A percentile compares a stretch with the other conserved stretches of the same genome.
These are phyloP conservation scores for Calocybe cyanea DNA, from an alignment of 768 basidiomycete genomes.

Conservation along the genomic window DNA sequence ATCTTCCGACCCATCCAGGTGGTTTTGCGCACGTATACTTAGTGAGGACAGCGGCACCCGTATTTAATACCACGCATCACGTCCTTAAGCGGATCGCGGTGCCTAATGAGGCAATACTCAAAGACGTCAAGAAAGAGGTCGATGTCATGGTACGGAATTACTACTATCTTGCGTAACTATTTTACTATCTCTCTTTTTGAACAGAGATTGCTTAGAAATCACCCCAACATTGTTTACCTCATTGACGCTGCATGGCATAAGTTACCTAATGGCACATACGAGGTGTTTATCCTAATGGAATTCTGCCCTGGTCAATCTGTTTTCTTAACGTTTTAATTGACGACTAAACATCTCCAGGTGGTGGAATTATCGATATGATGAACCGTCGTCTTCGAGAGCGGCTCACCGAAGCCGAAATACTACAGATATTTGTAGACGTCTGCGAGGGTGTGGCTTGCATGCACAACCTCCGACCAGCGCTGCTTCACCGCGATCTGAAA, in stretches of 20 bases:
- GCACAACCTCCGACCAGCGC: slow-evolving; percentile 88
- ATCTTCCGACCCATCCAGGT: slow-evolving; percentile 45
- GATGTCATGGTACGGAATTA: slow-evolving; percentile 85
- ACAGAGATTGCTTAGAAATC: slow-evolving; percentile 86
- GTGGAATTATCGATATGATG: slow-evolving; percentile 99
- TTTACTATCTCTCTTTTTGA: slow-evolving; percentile 25
- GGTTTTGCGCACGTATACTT: slow-evolving; percentile 99
- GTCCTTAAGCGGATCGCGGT: slow-evolving; percentile 97
- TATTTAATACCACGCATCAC: slow-evolving; percentile 91
- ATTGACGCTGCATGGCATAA: slow-evolving; percentile 93
- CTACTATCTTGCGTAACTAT: slow-evolving; percentile 1
- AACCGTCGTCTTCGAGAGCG: slow-evolving; percentile 93
- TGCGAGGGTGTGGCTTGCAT: slow-evolving; percentile 96
- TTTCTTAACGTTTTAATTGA: slow-evolving; percentile 1
- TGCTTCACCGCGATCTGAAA: slow-evolving; percentile 96
- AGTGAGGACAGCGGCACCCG: slow-evolving; percentile 79
- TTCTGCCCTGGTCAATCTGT: slow-evolving; percentile 75
- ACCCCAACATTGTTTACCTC: slow-evolving; percentile 93
- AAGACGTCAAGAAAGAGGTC: slow-evolving; percentile 95
- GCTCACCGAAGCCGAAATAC: slow-evolving; percentile 91
- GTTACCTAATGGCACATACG: slow-evolving; percentile 78
- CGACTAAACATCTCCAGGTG: slow-evolving; percentile 49
- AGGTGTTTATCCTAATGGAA: slow-evolving; percentile 99
- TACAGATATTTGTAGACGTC: slow-evolving; percentile 97
- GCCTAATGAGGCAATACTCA: slow-evolving; percentile 81